Evolutionary conservation across 2,329 filamentous ascomycete species (phyloP).

Genomic region (Epichloe gansuensis): DNA sequence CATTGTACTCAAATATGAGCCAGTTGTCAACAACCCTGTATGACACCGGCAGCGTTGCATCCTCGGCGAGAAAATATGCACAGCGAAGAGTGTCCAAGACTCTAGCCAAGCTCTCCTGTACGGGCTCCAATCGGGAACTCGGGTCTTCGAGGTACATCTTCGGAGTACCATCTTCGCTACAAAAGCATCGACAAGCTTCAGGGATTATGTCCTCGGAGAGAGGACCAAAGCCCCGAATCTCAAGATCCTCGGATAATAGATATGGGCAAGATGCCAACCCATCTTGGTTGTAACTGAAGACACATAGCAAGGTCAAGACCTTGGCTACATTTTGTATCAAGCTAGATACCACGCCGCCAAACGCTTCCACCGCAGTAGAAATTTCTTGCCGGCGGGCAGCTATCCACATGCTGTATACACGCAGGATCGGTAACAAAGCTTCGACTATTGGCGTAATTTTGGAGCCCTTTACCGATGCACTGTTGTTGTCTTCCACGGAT

Average conservation of each 20-base stretch:
- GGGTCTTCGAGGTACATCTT: constrained; percentile 27
- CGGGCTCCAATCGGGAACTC: constrained; percentile 18
- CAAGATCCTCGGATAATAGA: constrained; percentile 38
- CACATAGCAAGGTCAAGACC: constrained; percentile 35
- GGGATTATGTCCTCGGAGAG: constrained; percentile 27
- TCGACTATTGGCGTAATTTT: constrained; percentile 25
- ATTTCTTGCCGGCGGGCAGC: constrained; percentile 33
- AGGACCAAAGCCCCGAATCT: constrained; percentile 30
- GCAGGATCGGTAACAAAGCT: constrained; percentile 36
- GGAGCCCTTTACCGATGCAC: background rate
- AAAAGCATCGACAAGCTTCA: constrained; percentile 26
- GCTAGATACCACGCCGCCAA: constrained; percentile 31
- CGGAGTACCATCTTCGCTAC: constrained; percentile 18
- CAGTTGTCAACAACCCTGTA: constrained; percentile 15
- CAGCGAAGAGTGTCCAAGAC: constrained; percentile 36
- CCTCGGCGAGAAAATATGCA: constrained; percentile 33
- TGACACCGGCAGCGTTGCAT: constrained; percentile 25
- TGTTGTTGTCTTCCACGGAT: constrained; percentile 12
- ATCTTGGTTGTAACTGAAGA: constrained; percentile 27
- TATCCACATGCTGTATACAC: constrained; percentile 43
- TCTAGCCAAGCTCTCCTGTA: constrained; percentile 30
- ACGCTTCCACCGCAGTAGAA: constrained; percentile 29
- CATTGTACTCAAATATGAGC: constrained; percentile 22
- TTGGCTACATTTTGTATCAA: constrained; percentile 34
- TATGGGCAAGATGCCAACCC: constrained; percentile 31